phyloP scores from a whole-genome alignment of 305 asterid genomes.

The Solanum hybrid region DNA sequence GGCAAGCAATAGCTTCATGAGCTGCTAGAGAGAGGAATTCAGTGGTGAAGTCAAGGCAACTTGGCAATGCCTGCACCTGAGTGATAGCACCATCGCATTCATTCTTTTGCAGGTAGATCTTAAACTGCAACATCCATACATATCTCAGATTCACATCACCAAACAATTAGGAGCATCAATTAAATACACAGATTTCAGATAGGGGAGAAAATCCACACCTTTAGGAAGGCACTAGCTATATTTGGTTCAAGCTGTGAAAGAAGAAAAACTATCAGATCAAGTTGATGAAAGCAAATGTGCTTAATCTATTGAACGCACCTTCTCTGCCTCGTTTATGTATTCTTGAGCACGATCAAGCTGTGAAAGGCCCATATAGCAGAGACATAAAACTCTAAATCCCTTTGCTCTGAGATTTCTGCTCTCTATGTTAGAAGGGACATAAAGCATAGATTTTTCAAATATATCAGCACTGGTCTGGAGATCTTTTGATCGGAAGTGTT shows the following conservation, averaged over 20 bases:
- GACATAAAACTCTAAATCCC: conserved; percentile 83
- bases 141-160: conserved; percentile 14
- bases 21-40: conserved; percentile 88
- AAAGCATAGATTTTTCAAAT: conserved; percentile 82
- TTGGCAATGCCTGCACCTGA: conserved; percentile 89
- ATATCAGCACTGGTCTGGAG: conserved; percentile 65
- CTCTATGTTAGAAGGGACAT: conserved; percentile 68
- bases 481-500: conserved; percentile 73
- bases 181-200: conserved; percentile 4
- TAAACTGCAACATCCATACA: conserved; percentile 52
- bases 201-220: conserved; percentile 39
- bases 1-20: conserved; percentile 83
- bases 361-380: conserved; percentile 73
- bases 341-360: conserved; percentile 94
- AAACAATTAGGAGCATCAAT: not conserved
- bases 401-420: conserved; percentile 71
- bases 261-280: conserved; percentile 17
- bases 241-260: conserved; percentile 88
- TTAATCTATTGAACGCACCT: conserved; percentile 34
- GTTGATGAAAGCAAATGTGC: conserved; percentile 13
- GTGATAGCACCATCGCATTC: conserved; percentile 49
- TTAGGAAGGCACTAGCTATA: conserved; percentile 74
- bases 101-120: conserved; percentile 70
- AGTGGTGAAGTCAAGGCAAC: conserved; percentile 81
- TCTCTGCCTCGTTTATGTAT: conserved; percentile 89